Percentiles rank a stretch among this genome's conserved stretches.
Evolutionary conservation across 2,329 filamentous ascomycete genomes (phyloP).

Genomic region (Trichophyton mentagrophytes): DNA sequence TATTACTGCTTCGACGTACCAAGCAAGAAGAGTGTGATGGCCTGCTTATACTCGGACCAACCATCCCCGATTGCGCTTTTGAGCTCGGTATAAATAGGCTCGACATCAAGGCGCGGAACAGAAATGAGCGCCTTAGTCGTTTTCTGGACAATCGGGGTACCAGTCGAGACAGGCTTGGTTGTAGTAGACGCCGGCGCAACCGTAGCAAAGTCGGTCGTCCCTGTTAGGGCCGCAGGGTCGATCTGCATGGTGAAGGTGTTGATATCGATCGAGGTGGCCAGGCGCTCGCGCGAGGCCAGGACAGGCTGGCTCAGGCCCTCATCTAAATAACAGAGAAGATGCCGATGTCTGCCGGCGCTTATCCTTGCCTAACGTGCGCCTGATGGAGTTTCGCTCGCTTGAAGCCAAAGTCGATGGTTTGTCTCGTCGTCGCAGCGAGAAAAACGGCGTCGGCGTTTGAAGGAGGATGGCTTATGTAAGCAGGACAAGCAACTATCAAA

Average conservation of each 20-base stretch:
- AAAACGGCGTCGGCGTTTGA: too few species aligned
- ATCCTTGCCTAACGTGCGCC: neutral
- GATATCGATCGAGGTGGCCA: slow-evolving; percentile 17
- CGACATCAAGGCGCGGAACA: slow-evolving; percentile 50
- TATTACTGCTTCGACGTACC: slow-evolving; percentile 30
- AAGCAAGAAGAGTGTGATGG: slow-evolving; percentile 44
- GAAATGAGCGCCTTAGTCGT: slow-evolving; percentile 39
- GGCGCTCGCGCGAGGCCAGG: slow-evolving; percentile 30
- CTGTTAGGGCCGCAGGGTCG: slow-evolving; percentile 34
- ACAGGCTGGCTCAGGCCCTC: slow-evolving; percentile 26
- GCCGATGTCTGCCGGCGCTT: neutral
- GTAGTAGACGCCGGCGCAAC: slow-evolving; percentile 19
- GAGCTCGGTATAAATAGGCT: slow-evolving; percentile 49
- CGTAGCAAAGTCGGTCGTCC: slow-evolving; percentile 27
- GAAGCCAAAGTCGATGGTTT: too few species aligned
- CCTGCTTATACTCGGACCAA: slow-evolving; percentile 49
- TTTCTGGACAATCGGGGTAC: slow-evolving; percentile 27
- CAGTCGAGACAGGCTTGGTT: slow-evolving; percentile 19
- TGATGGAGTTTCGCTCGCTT: neutral
- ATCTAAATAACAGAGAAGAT: slow-evolving; percentile 20
- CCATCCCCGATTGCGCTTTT: slow-evolving; percentile 47
- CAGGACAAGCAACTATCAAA: too few species aligned
- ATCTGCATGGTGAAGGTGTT: slow-evolving; percentile 31
- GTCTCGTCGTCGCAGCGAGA: too few species aligned
- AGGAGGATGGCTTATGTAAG: too few species aligned